A percentile compares a stretch with the other conserved stretches of the same genome.
Conservation (phyloP, 306 rosid species). For the Mucuna pruriens region DNA sequence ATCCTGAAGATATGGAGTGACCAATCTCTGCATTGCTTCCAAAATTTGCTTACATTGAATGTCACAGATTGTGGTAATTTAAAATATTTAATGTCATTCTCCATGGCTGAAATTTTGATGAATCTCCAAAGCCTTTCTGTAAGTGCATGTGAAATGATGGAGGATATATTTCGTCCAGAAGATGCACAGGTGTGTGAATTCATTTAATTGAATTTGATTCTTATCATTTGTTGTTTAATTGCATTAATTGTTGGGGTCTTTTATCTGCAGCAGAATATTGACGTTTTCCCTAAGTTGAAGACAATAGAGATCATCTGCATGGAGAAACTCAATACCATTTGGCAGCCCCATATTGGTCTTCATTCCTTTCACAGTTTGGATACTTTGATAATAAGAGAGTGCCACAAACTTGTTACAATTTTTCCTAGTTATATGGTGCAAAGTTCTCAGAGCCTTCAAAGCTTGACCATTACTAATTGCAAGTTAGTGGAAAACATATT, state of each 20-base stretch:
- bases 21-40: background rate
- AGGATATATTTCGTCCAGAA: background rate
- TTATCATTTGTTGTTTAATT: background rate
- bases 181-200: background rate
- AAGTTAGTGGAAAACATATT: slow-evolving; percentile 13
- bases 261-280: background rate
- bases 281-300: slow-evolving; percentile 30
- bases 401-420: slow-evolving; percentile 27
- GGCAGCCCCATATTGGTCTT: background rate
- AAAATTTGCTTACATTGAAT: slow-evolving; percentile 5
- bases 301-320: background rate
- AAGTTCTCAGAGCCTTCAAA: background rate
- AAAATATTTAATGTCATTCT: slow-evolving; percentile 22
- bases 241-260: background rate
- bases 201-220: background rate
- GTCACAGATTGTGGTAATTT: slow-evolving; percentile 7
- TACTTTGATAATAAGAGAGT: background rate
- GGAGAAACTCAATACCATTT: slow-evolving; percentile 19
- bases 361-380: slow-evolving; percentile 25
- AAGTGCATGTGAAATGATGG: slow-evolving; percentile 10
- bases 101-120: slow-evolving; percentile 12
- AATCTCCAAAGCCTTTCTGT: slow-evolving; percentile 28
- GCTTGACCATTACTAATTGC: background rate
- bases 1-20: slow-evolving; percentile 16
- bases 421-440: background rate